These are phyloP conservation scores for Acanthamoeba royreba DNA, from an alignment of 208 protist species.

Conservation along the genomic window DNA sequence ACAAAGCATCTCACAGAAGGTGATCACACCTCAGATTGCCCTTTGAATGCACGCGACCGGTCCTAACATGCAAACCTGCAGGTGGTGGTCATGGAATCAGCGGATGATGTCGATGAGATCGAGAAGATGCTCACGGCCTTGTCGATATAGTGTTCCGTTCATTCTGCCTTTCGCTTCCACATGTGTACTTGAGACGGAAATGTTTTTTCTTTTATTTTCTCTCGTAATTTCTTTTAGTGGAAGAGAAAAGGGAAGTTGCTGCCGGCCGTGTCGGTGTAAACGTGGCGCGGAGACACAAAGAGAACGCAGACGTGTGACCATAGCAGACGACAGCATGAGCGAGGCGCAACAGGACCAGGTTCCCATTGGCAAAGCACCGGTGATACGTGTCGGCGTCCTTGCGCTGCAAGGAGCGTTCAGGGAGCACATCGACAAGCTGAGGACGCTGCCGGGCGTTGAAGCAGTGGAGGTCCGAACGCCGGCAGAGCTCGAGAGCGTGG, in stretches of 20 bases:
- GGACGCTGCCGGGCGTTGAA: background rate
- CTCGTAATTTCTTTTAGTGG: background rate
- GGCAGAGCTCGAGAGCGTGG: constrained; percentile 31
- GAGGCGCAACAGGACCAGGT: too few relatives aligned
- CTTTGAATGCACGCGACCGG: background rate
- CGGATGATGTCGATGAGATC: background rate
- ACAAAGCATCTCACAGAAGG: background rate
- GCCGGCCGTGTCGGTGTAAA: too few relatives aligned
- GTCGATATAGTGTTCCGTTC: too few relatives aligned
- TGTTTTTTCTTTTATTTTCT: too few relatives aligned
- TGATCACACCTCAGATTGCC: background rate
- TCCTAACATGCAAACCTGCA: too few relatives aligned
- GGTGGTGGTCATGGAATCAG: background rate
- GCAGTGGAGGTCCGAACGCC: constrained; percentile 31
- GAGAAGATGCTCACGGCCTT: background rate
- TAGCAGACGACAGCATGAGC: too few relatives aligned
- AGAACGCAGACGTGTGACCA: too few relatives aligned
- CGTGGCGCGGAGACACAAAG: too few relatives aligned
- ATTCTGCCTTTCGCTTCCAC: too few relatives aligned
- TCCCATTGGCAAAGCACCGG: too few relatives aligned
- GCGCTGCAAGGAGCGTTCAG: constrained; percentile 57
- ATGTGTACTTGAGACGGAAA: too few relatives aligned
- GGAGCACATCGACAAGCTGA: constrained; percentile 53
- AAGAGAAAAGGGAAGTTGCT: too few relatives aligned
- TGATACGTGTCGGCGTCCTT: constrained; percentile 55